Evolutionary conservation across 768 basidiomycete species (phyloP), one percentile per base, ranked within the genome.

Genomic region (Hydnomerulius pinastri): DNA sequence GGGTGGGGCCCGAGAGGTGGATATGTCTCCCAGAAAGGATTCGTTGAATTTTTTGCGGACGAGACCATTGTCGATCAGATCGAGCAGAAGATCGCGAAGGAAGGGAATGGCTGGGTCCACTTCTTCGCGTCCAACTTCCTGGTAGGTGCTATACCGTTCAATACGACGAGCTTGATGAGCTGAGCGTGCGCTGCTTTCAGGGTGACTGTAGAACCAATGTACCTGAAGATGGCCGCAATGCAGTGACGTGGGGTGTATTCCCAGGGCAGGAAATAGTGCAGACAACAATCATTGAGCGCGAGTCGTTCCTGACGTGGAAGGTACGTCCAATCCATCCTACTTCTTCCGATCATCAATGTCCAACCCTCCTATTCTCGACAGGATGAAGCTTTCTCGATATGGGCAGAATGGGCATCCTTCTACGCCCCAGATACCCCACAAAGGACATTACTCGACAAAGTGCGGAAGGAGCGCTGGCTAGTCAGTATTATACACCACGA

Each of bases 241-340:
- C 94, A 0, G 97, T 99, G 6, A 99, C 97, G 1, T 99, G 97
- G 97, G 97, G 95, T 48, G 87, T 98, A 6, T 99, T 99, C 68
- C 92, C 94, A 0, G 97, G 92, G 0, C 90, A 97, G 64, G 97
- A 99, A 69, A 87, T 99, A 39, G 82, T 87, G 2, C 96, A 98
- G 62, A 91, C 96, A 5, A 99, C 97, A 0, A 93, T 98, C 57
- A 98, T 99, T 29, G 97, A 98, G 64, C 82, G 82, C 43, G 88
- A 93, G 63, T 96, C 92, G 12, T 99, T 99, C 77, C 71, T 91
- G 29, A 86, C 92, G 0, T 99, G 97, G 97, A 98, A 95, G 87
- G 96, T 94, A 39, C 43, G 78, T 24, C 10, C 59, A 35, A 12
- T 25, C 2, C 43, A 11, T 32, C 8, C n/a, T 12, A 28, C 20